These are phyloP conservation scores for Globisporangium takayamanum DNA, from an alignment of 352 stramenopile genomes.

Conservation along the genomic window DNA sequence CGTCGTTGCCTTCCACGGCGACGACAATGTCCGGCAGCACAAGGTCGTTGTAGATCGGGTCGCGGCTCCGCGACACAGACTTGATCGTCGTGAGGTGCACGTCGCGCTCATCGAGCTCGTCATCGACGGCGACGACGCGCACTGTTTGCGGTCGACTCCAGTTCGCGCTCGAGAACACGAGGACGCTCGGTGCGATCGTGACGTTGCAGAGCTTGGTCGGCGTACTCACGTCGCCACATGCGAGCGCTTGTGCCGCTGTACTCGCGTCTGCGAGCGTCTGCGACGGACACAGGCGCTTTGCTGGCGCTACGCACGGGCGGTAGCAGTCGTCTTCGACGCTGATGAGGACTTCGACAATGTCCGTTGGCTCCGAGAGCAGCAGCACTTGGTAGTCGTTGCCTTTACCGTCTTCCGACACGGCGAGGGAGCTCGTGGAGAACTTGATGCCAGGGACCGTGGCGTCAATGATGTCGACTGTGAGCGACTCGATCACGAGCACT, in stretches of 20 bases:
- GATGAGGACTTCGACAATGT: slow-evolving; percentile 36
- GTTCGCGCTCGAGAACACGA: slow-evolving; percentile 43
- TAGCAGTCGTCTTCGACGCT: slow-evolving; percentile 54
- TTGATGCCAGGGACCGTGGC: slow-evolving; percentile 51
- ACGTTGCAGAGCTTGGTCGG: slow-evolving; percentile 52
- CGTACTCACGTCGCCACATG: slow-evolving; percentile 10
- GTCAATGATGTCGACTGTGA: slow-evolving; percentile 32
- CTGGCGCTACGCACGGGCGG: slow-evolving; percentile 26
- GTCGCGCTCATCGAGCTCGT: slow-evolving; percentile 60
- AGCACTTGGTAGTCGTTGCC: slow-evolving; percentile 73
- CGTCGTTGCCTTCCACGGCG: slow-evolving; percentile 62
- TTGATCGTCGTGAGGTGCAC: slow-evolving; percentile 55
- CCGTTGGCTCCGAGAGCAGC: slow-evolving; percentile 54
- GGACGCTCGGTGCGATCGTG: slow-evolving; percentile 36
- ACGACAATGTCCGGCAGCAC: slow-evolving; percentile 62
- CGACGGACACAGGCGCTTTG: slow-evolving; percentile 27
- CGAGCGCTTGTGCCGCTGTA: neutral
- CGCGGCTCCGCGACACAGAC: slow-evolving; percentile 29
- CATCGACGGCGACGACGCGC: slow-evolving; percentile 60
- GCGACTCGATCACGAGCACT: slow-evolving; percentile 12
- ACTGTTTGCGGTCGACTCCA: slow-evolving; percentile 66
- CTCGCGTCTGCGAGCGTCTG: slow-evolving; percentile 4
- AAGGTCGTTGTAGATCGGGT: slow-evolving; percentile 51
- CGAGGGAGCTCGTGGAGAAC: slow-evolving; percentile 58
- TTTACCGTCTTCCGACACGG: slow-evolving; percentile 57